Conservation (phyloP, 176 grass and related monocot genomes). For the Bromus sterilis region DNA sequence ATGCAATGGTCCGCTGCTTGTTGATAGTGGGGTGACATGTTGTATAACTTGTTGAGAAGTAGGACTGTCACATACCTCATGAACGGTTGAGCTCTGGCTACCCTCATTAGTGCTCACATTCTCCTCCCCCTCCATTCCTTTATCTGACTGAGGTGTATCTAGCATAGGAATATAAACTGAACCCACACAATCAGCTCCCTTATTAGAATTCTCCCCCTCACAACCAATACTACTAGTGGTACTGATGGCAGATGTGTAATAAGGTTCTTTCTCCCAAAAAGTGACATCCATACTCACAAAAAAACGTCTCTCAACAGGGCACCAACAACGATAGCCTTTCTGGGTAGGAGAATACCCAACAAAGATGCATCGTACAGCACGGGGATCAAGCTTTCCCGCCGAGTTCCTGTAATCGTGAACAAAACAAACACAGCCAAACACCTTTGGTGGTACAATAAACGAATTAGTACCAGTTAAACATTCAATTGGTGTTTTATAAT, state of each 20-base stretch:
- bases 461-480: background rate
- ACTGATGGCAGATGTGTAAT: background rate
- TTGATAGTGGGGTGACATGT: too few relatives aligned
- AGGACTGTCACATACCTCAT: too few relatives aligned
- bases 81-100: too few relatives aligned
- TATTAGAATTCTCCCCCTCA: background rate
- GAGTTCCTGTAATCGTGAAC: background rate
- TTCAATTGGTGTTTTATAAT: background rate
- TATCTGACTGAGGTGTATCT: background rate
- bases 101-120: background rate
- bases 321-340: background rate
- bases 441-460: background rate
- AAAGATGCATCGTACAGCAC: background rate
- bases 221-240: background rate
- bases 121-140: background rate
- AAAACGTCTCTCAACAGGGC: background rate
- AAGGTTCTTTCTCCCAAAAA: background rate
- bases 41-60: too few relatives aligned
- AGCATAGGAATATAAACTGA: background rate
- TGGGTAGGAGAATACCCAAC: background rate
- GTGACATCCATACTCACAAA: background rate
- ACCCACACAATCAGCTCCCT: background rate
- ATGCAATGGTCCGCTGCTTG: too few relatives aligned
- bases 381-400: background rate
- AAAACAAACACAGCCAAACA: background rate